Percentiles rank a stretch among this genome's conserved stretches.
These are phyloP conservation scores for Exidia glandulosa DNA, from an alignment of 768 basidiomycete species.

Conservation along the genomic window DNA sequence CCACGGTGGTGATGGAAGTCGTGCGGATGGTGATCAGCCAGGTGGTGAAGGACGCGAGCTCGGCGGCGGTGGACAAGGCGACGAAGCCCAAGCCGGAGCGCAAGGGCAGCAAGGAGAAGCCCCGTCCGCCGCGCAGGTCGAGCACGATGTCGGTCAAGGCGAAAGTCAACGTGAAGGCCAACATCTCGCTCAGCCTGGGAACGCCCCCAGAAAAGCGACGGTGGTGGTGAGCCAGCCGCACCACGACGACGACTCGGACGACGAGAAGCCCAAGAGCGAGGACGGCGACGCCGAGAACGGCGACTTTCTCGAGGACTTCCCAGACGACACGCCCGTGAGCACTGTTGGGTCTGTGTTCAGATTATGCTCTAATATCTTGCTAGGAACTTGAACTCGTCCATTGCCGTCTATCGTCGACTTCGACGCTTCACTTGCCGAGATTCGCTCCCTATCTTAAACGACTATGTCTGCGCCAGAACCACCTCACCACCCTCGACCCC, in stretches of 20 bases:
- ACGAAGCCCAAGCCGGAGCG: background rate
- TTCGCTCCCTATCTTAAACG: slow-evolving; percentile 59
- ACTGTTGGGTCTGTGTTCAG: background rate
- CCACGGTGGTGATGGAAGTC: background rate
- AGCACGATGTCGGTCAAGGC: background rate
- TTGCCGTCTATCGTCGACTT: slow-evolving; percentile 50
- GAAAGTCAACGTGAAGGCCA: background rate
- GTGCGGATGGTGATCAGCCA: background rate
- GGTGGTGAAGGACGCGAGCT: background rate
- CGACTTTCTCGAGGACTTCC: slow-evolving; percentile 67
- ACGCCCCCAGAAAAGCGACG: background rate
- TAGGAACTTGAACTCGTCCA: slow-evolving; percentile 89
- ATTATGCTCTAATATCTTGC: slow-evolving; percentile 1
- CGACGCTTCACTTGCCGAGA: slow-evolving; percentile 50
- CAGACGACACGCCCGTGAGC: slow-evolving; percentile 75
- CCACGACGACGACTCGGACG: slow-evolving; percentile 34
- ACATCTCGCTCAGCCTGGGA: background rate
- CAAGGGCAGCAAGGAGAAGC: slow-evolving; percentile 1
- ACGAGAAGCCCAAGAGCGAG: slow-evolving; percentile 37
- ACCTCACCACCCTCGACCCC: slow-evolving; percentile 60
- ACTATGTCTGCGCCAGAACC: slow-evolving; percentile 82
- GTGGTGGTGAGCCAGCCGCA: slow-evolving; percentile 1
- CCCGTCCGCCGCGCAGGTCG: background rate
- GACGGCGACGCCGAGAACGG: slow-evolving; percentile 17
- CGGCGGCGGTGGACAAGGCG: background rate